Conservation (phyloP, 768 basidiomycete genomes). For the Lentinula boryana region DNA sequence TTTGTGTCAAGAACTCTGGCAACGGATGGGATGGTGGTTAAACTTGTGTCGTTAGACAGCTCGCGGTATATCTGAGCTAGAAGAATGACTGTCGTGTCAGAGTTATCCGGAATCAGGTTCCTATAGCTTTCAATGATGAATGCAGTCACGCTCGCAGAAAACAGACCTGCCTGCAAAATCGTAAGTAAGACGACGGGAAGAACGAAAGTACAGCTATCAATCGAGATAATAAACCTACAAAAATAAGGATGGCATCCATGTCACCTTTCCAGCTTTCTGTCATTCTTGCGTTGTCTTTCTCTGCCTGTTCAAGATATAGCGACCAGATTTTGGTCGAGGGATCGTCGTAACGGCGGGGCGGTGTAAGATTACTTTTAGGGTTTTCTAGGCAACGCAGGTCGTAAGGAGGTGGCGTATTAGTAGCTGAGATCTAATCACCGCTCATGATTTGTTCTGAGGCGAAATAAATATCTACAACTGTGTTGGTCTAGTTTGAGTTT, state of each 20-base stretch:
- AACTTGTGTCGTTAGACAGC: slow-evolving; percentile 15
- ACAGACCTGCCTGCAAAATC: slow-evolving; percentile 27
- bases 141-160: slow-evolving; percentile 32
- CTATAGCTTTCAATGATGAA: slow-evolving; percentile 34
- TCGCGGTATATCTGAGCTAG: slow-evolving; percentile 26
- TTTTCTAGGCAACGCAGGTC: background rate
- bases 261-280: slow-evolving; percentile 33
- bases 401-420: background rate
- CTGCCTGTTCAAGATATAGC: slow-evolving; percentile 27
- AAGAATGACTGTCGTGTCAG: slow-evolving; percentile 19
- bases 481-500: no score
- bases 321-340: slow-evolving; percentile 33
- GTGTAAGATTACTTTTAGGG: background rate
- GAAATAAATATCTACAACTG: no score
- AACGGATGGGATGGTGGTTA: background rate
- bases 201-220: background rate
- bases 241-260: slow-evolving; percentile 35
- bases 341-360: slow-evolving; percentile 19
- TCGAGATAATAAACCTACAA: slow-evolving; percentile 18
- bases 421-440: background rate
- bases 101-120: slow-evolving; percentile 23
- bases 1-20: slow-evolving; percentile 3
- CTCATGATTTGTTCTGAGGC: background rate
- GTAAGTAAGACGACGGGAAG: background rate
- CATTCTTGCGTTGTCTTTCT: slow-evolving; percentile 24